A percentile compares a stretch with the other conserved stretches of the same genome.
Conservation (phyloP, 2,329 filamentous ascomycete species). For the Trichocomaceae sp. region DNA sequence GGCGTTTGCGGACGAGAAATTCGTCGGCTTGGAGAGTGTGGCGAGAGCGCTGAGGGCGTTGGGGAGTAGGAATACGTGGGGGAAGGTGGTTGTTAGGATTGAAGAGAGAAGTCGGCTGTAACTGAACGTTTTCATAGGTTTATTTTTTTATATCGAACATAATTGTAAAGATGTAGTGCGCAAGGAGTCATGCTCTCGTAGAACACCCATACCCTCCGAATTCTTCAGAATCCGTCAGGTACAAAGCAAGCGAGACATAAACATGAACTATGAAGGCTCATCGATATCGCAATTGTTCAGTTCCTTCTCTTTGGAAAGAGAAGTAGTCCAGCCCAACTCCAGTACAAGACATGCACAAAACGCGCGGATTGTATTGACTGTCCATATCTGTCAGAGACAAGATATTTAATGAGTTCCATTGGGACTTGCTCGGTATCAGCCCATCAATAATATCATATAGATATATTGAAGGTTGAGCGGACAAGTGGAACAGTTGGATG, state of each 20-base stretch:
- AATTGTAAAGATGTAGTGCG: slow-evolving; percentile 32
- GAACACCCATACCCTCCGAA: slow-evolving; percentile 14
- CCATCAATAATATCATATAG: no score
- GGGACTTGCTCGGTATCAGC: slow-evolving; percentile 1
- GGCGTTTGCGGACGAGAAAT: slow-evolving; percentile 65
- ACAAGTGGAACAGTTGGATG: slow-evolving; percentile 10
- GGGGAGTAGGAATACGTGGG: slow-evolving; percentile 80
- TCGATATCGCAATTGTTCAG: slow-evolving; percentile 30
- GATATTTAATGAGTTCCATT: not conserved
- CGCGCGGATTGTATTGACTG: slow-evolving; percentile 22
- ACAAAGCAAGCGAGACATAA: slow-evolving; percentile 18
- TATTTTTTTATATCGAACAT: not conserved
- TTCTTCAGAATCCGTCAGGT: slow-evolving; percentile 24
- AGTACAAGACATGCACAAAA: slow-evolving; percentile 38
- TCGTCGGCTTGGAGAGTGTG: slow-evolving; percentile 73
- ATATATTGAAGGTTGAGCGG: not conserved
- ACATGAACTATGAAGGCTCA: slow-evolving; percentile 44
- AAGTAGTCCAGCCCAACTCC: slow-evolving; percentile 27
- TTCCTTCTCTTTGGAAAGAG: slow-evolving; percentile 5
- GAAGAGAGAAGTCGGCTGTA: slow-evolving; percentile 48
- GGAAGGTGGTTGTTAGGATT: slow-evolving; percentile 88
- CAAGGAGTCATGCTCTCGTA: slow-evolving; percentile 44
- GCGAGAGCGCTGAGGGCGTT: slow-evolving; percentile 69
- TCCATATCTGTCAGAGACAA: not conserved
- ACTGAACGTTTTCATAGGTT: not conserved